A percentile compares a stretch with the other conserved stretches of the same genome.
These are phyloP conservation scores for Ceriops tagal DNA, from an alignment of 345 rosid genomes.

Conservation along the genomic window DNA sequence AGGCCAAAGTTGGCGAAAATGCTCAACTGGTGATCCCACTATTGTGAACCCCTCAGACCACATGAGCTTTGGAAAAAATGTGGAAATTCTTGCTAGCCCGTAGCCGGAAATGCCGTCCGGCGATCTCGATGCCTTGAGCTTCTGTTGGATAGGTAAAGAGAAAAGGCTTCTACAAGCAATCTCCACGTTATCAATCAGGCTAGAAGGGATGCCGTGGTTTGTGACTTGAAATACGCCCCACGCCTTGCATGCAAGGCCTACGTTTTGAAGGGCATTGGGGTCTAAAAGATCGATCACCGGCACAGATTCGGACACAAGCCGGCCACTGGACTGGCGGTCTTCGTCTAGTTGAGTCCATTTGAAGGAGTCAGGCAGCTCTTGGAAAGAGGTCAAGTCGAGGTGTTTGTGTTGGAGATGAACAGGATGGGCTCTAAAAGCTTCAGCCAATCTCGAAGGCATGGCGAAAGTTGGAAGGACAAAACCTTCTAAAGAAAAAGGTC, in stretches of 20 bases:
- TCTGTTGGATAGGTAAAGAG: conserved; percentile 52
- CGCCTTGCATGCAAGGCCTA: conserved; percentile 68
- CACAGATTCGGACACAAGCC: conserved; percentile 28
- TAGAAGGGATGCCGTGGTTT: conserved; percentile 64
- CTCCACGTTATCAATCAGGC: conserved; percentile 49
- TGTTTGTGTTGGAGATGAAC: conserved; percentile 44
- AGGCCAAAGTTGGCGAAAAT: conserved; percentile 86
- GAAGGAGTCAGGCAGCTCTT: conserved; percentile 73
- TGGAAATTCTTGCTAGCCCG: conserved; percentile 71
- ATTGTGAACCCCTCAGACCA: conserved; percentile 99
- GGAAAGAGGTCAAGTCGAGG: conserved; percentile 53
- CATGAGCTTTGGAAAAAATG: conserved; percentile 79
- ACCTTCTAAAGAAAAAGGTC: not conserved
- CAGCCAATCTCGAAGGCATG: conserved; percentile 60
- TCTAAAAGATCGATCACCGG: conserved; percentile 69
- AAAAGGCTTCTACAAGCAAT: conserved; percentile 43
- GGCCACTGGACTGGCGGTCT: conserved; percentile 14
- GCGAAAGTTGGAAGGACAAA: not conserved
- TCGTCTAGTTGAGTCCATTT: conserved; percentile 57
- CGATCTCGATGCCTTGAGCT: conserved; percentile 64
- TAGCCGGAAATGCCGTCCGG: conserved; percentile 75
- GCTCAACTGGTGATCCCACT: conserved; percentile 64
- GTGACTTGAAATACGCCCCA: conserved; percentile 81
- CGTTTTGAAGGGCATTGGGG: conserved; percentile 40
- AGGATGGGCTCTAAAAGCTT: conserved; percentile 54